Percentiles rank a stretch among this genome's conserved stretches.
Evolutionary conservation across 1,139 yeast genomes (phyloP).

Genomic region (Yamadazyma kanchanaburiensis): DNA sequence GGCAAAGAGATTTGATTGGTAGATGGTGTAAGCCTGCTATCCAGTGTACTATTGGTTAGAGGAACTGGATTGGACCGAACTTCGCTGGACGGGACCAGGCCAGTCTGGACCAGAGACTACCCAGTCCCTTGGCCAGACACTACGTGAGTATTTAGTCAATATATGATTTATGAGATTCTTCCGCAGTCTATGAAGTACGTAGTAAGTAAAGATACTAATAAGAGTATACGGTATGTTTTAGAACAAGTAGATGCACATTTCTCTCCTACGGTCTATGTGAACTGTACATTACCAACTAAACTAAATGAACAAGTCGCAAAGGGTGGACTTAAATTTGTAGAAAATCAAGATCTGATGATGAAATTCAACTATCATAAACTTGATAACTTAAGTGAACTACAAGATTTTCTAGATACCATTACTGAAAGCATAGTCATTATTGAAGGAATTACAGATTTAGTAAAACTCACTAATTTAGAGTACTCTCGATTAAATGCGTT

Average conservation of each 20-base stretch:
- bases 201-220: conserved; percentile 5
- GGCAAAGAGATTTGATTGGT: conserved; percentile 4
- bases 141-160: too few relatives aligned
- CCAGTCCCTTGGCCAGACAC: too few relatives aligned
- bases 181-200: conserved; percentile 10
- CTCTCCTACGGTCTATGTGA: conserved; percentile 12
- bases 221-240: conserved; percentile 10
- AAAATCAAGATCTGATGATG: conserved; percentile 9
- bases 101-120: too few relatives aligned
- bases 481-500: conserved; percentile 12
- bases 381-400: conserved; percentile 7
- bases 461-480: conserved; percentile 7
- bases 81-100: too few relatives aligned
- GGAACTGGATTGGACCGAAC: too few relatives aligned
- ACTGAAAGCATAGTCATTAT: conserved; percentile 8
- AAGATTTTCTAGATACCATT: conserved; percentile 2
- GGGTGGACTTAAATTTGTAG: conserved; percentile 7
- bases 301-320: conserved; percentile 10
- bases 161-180: too few relatives aligned
- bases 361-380: conserved; percentile 15
- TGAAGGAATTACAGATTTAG: conserved; percentile 13
- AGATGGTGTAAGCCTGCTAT: conserved; percentile 2
- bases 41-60: conserved; percentile 4
- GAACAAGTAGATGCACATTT: conserved; percentile 3
- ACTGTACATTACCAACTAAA: conserved; percentile 15